phyloP scores from a whole-genome alignment of 2,329 filamentous ascomycete species.

The Rhexocercosporidium sp. region DNA sequence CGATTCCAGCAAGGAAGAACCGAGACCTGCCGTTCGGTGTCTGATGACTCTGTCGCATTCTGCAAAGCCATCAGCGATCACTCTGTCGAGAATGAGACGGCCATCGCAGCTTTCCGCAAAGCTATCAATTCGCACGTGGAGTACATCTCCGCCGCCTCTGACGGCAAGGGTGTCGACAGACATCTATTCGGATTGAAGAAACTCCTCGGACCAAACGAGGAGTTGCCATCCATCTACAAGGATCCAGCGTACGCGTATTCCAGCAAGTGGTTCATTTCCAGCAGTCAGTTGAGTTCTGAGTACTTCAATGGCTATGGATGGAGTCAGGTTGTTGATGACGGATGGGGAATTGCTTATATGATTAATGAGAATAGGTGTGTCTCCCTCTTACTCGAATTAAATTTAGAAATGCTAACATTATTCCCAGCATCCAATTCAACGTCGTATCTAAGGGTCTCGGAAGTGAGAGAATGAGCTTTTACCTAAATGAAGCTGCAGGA shows the following conservation, averaged over 20 bases:
- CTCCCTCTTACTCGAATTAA: not conserved
- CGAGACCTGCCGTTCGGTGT: slow-evolving; percentile 92
- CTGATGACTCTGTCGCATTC: slow-evolving; percentile 89
- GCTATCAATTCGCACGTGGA: slow-evolving; percentile 83
- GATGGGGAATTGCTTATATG: slow-evolving; percentile 99
- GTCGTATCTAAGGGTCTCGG: slow-evolving; percentile 93
- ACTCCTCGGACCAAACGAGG: slow-evolving; percentile 79
- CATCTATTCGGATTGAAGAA: slow-evolving; percentile 98
- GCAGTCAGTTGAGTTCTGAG: slow-evolving; percentile 89
- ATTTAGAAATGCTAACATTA: slow-evolving; percentile 31
- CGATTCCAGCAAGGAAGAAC: slow-evolving; percentile 97
- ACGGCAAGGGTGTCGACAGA: slow-evolving; percentile 92
- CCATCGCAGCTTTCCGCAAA: slow-evolving; percentile 77
- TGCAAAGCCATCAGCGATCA: slow-evolving; percentile 84
- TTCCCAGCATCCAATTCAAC: slow-evolving; percentile 88
- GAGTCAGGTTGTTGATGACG: slow-evolving; percentile 95
- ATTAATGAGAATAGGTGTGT: slow-evolving; percentile 94
- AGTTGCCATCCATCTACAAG: slow-evolving; percentile 80
- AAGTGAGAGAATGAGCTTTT: slow-evolving; percentile 92
- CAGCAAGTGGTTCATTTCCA: slow-evolving; percentile 86
- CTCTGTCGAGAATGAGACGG: slow-evolving; percentile 64
- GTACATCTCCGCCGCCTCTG: slow-evolving; percentile 87
- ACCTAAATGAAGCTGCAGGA: slow-evolving; percentile 88
- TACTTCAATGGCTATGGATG: slow-evolving; percentile 99
- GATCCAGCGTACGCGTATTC: slow-evolving; percentile 88